Evolutionary conservation across 257 asterid genomes (phyloP), one percentile per base, ranked within the genome.

Genomic region (Thymus mandschuricus): DNA sequence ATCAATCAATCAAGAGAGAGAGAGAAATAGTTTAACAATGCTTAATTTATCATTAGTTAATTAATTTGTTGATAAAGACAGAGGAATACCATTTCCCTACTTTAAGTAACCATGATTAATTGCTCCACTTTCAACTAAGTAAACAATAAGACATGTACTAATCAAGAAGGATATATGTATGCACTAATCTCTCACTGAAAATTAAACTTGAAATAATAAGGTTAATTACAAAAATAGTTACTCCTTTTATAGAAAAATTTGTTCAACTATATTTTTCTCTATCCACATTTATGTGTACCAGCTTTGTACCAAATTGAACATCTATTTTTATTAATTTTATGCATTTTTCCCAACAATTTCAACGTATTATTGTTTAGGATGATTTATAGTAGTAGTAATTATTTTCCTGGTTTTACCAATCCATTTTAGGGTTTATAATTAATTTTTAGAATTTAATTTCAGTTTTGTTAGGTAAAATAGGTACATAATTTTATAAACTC

Each of bases 121-220:
- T 65, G 54, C 73, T 66, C 81, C 71, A 63, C 68, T 76, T 45
- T 74, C 30, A 74, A 81, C 69, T 66, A 54, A 66, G 59, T 66
- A 44, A 73, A 70, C 34, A 63, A 30, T 55, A 66, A 43, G 70
- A 68, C 43, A 55, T 49, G 52, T 27, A 70, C 40, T 49, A 48
- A 68, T 48, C 63, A 38, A 41, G 46, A 41, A 41, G 48, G 49
- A 2, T 21, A 21, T 21, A 21, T 21, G 21, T 21, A 21, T 54
- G 40, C 60, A 28, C 56, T 56, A 55, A 56, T 43, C 30, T 56
- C 49, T 30, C 5, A 38, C 12, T 10, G 9, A 0, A 52, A 27
- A 38, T 64, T 21, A 21, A 21, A 30, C 29, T 30, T 1, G 5
- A 3, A 48, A 12, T 48, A 10, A 48, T 1, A 54, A 54, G 34